Percentiles rank a stretch among this genome's conserved stretches.
These are phyloP conservation scores for Oldenlandia corymbosa DNA, from an alignment of 257 asterid species.

Conservation along the genomic window DNA sequence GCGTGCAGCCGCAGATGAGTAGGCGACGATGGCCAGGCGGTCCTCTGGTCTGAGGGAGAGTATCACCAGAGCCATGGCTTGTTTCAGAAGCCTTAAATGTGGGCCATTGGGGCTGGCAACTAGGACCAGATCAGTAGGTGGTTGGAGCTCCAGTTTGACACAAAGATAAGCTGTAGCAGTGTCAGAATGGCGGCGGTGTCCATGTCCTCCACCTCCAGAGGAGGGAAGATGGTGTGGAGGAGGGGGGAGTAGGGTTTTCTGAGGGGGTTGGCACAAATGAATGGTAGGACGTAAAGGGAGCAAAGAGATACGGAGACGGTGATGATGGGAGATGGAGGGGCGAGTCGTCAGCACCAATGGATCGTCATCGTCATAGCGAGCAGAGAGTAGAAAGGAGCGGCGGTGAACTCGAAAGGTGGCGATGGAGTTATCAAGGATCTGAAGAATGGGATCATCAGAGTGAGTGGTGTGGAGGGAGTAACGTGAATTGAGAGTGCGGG, in stretches of 20 bases:
- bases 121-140: conserved; percentile 70
- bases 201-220: conserved; percentile 20
- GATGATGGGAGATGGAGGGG: conserved; percentile 37
- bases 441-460: conserved; percentile 81
- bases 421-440: conserved; percentile 83
- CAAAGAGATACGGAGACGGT: conserved; percentile 65
- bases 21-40: conserved; percentile 69
- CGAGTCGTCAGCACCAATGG: conserved; percentile 56
- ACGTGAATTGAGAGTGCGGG: conserved; percentile 48
- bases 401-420: conserved; percentile 79
- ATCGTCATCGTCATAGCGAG: conserved; percentile 83
- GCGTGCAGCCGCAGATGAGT: conserved; percentile 79
- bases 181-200: too few relatives aligned
- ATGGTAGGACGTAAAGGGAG: conserved; percentile 27
- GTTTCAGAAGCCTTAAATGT: conserved; percentile 81
- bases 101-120: conserved; percentile 86
- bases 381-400: conserved; percentile 73
- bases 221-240: conserved; percentile 20
- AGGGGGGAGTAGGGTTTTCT: conserved; percentile 11
- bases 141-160: conserved; percentile 56
- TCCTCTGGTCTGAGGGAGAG: conserved; percentile 67
- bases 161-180: conserved; percentile 57
- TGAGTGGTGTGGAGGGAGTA: conserved; percentile 41
- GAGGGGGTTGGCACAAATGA: conserved; percentile 23
- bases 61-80: conserved; percentile 77